Evolutionary conservation across 805 yeast species (phyloP).

Genomic region (Sugiyamaella lignohabitans): DNA sequence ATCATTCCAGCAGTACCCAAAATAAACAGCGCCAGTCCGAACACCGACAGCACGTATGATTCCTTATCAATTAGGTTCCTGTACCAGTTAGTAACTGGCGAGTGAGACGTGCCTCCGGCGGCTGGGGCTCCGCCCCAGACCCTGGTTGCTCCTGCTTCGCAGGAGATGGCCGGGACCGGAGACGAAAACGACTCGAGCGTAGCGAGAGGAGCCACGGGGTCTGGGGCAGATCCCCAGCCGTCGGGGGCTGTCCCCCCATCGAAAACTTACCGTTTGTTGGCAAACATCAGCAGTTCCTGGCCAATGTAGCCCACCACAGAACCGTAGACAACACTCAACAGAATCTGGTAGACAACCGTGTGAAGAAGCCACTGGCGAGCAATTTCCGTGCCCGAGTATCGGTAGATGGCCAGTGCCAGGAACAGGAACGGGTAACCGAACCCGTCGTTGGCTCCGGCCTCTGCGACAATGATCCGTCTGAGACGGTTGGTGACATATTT

Average conservation of each 20-base stretch:
- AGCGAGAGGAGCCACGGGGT: not conserved
- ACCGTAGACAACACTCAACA: slow-evolving; percentile 47
- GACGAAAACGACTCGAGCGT: no score
- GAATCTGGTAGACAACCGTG: slow-evolving; percentile 57
- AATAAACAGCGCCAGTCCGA: slow-evolving; percentile 49
- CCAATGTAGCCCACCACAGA: slow-evolving; percentile 46
- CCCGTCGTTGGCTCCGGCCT: slow-evolving; percentile 73
- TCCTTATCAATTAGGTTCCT: slow-evolving; percentile 50
- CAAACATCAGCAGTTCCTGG: slow-evolving; percentile 46
- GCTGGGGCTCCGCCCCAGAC: not conserved
- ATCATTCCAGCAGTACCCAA: slow-evolving; percentile 57
- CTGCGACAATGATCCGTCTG: slow-evolving; percentile 57
- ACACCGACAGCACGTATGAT: slow-evolving; percentile 50
- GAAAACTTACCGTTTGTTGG: slow-evolving; percentile 37
- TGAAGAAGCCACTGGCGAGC: slow-evolving; percentile 57
- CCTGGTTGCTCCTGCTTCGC: not conserved
- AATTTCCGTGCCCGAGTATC: slow-evolving; percentile 46
- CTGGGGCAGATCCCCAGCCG: not conserved
- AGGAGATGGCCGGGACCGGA: not conserved
- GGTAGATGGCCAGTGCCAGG: slow-evolving; percentile 48
- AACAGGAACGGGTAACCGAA: slow-evolving; percentile 54
- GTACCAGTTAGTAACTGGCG: not conserved
- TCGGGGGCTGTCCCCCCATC: slow-evolving; percentile 19
- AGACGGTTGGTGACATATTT: slow-evolving; percentile 54
- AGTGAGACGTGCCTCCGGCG: not conserved